Percentiles rank a stretch among this genome's conserved stretches.
Conservation (phyloP, 768 basidiomycete species). For the Termitomyces sp. region DNA sequence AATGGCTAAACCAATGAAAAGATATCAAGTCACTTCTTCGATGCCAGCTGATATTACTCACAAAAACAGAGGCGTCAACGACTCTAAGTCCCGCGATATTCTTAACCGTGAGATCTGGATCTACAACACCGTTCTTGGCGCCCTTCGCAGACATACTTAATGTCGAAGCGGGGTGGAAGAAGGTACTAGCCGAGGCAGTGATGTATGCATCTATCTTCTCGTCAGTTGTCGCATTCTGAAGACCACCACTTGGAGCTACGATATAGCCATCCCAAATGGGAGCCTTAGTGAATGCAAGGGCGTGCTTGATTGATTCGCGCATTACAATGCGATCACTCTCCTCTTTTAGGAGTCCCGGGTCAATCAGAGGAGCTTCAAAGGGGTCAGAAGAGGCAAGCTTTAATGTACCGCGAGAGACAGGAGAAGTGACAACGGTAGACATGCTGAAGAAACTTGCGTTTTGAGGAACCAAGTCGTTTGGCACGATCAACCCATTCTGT, state of each 20-base stretch:
- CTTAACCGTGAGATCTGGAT: constrained; percentile 27
- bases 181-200: constrained; percentile 16
- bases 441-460: constrained; percentile 14
- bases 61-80: constrained; percentile 28
- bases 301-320: constrained; percentile 4
- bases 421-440: constrained; percentile 21
- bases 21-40: neutral
- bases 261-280: constrained; percentile 5
- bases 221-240: constrained; percentile 21
- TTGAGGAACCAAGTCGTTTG: constrained; percentile 5
- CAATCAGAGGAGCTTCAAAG: constrained; percentile 7
- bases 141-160: constrained; percentile 22
- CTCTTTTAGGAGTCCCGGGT: constrained; percentile 6
- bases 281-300: constrained; percentile 1
- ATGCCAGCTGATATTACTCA: neutral
- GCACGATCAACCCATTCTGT: constrained; percentile 7
- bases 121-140: constrained; percentile 23
- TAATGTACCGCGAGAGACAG: constrained; percentile 11
- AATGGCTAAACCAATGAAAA: constrained; percentile 11
- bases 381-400: constrained; percentile 5
- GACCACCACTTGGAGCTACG: constrained; percentile 10
- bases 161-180: constrained; percentile 13
- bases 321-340: neutral
- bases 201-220: constrained; percentile 19
- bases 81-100: constrained; percentile 23